Evolutionary conservation across 1,284 basidiomycete species (phyloP).

Genomic region (Cutaneotrichosporon cyanovorans): DNA sequence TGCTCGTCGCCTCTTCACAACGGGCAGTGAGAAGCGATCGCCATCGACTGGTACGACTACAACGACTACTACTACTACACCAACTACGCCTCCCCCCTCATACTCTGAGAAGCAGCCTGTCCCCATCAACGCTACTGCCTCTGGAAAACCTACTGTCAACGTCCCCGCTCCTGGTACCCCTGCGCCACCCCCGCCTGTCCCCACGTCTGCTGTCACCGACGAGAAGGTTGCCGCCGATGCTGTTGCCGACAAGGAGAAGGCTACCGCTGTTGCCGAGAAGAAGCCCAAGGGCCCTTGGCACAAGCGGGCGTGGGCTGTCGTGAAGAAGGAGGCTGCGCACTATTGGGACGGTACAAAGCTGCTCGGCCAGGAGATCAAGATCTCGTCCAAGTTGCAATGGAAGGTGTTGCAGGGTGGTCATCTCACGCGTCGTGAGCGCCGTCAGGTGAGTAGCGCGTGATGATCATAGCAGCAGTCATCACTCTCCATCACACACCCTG

Average conservation of each 20-base stretch:
- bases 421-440: conserved; percentile 83
- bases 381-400: conserved; percentile 79
- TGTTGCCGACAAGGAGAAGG: conserved; percentile 16
- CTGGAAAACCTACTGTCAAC: not conserved
- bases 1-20: conserved; percentile 18
- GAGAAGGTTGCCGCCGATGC: conserved; percentile 12
- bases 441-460: conserved; percentile 69
- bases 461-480: too few species aligned
- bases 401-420: conserved; percentile 86
- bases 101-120: too few species aligned
- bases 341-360: conserved; percentile 98
- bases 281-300: conserved; percentile 34
- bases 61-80: too few species aligned
- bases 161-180: conserved; percentile 32
- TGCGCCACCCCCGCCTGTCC: conserved; percentile 14
- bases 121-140: conserved; percentile 1
- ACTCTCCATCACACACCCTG: not conserved
- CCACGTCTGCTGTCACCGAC: conserved; percentile 1
- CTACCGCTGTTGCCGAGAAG: conserved; percentile 50
- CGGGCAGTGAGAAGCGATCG: conserved; percentile 20
- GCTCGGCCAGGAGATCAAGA: conserved; percentile 86
- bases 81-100: too few species aligned
- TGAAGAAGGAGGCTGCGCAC: conserved; percentile 92
- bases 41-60: conserved; percentile 8
- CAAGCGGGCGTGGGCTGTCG: conserved; percentile 64